Evolutionary conservation across 768 basidiomycete genomes (phyloP).

Genomic region (Boletus rufocinnamomeus): DNA sequence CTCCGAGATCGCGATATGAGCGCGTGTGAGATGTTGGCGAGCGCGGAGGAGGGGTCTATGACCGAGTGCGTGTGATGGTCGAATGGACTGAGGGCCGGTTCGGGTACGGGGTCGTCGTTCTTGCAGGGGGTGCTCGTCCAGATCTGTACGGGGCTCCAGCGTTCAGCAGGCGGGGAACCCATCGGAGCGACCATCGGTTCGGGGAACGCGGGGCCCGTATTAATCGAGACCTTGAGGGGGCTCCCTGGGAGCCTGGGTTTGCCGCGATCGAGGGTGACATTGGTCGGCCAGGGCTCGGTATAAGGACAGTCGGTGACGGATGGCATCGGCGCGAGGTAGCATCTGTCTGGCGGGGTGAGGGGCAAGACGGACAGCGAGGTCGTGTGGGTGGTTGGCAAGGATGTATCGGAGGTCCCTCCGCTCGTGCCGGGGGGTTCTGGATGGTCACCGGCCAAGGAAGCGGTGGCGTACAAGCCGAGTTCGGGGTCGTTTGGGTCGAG

Average conservation of each 20-base stretch:
- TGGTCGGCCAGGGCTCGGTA: slow-evolving; percentile 23
- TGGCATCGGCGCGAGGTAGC: slow-evolving; percentile 20
- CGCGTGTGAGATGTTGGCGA: slow-evolving; percentile 16
- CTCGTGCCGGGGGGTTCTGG: neutral
- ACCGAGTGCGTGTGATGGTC: neutral
- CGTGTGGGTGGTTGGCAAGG: slow-evolving; percentile 11
- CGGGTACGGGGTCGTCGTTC: slow-evolving; percentile 1
- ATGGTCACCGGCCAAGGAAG: neutral
- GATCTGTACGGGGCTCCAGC: slow-evolving; percentile 19
- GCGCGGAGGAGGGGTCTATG: slow-evolving; percentile 6
- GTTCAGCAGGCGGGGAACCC: slow-evolving; percentile 13
- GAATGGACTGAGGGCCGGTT: slow-evolving; percentile 1
- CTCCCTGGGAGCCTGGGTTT: slow-evolving; percentile 19
- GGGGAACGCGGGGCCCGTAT: neutral
- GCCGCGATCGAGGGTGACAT: slow-evolving; percentile 2
- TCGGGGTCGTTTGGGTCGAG: slow-evolving; percentile 17
- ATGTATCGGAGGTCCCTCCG: slow-evolving; percentile 14
- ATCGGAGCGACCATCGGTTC: slow-evolving; percentile 7
- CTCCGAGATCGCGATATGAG: slow-evolving; percentile 23
- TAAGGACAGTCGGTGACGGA: slow-evolving; percentile 26
- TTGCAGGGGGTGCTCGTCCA: slow-evolving; percentile 31
- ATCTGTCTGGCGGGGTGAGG: slow-evolving; percentile 30
- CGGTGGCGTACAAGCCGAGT: slow-evolving; percentile 16
- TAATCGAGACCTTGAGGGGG: slow-evolving; percentile 25
- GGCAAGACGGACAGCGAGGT: slow-evolving; percentile 14